Conservation (phyloP, 2,329 filamentous ascomycete genomes). For the Botrytis squamosa region DNA sequence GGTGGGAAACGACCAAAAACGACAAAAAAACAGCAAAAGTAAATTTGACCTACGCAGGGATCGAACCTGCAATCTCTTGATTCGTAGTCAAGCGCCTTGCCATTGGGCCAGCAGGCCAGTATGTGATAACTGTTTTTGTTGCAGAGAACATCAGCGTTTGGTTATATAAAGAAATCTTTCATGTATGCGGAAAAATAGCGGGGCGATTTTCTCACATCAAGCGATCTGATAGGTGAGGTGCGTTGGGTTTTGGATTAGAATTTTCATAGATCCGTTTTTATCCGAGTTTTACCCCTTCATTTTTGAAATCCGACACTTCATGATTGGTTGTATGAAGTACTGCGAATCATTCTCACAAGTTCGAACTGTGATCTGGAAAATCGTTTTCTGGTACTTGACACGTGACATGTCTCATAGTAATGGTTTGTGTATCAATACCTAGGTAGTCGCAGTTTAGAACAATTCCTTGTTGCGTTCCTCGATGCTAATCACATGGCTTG, state of each 20-base stretch:
- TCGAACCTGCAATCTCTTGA: slow-evolving; percentile 50
- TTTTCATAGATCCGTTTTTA: neutral
- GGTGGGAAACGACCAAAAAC: too few relatives aligned
- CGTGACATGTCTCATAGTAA: neutral
- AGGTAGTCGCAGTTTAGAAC: neutral
- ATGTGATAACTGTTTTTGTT: neutral
- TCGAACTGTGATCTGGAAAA: neutral
- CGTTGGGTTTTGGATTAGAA: neutral
- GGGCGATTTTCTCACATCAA: neutral
- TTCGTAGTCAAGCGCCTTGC: slow-evolving; percentile 25
- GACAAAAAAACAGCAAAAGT: too few relatives aligned
- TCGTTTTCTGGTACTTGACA: neutral
- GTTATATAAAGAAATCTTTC: neutral
- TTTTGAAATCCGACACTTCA: neutral
- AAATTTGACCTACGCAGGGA: slow-evolving; percentile 33
- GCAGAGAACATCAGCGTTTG: rapidly evolving
- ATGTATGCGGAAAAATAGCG: neutral
- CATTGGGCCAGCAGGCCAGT: slow-evolving; percentile 24
- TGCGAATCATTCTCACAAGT: neutral
- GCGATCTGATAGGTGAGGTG: neutral
- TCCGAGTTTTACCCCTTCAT: slow-evolving; percentile 6
- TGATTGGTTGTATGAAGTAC: too few relatives aligned
- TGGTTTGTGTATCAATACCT: neutral
- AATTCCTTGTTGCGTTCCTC: neutral
- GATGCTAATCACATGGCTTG: neutral